These are phyloP conservation scores for Narthecium ossifragum DNA, from an alignment of 106 monocot genomes.

Conservation along the genomic window DNA sequence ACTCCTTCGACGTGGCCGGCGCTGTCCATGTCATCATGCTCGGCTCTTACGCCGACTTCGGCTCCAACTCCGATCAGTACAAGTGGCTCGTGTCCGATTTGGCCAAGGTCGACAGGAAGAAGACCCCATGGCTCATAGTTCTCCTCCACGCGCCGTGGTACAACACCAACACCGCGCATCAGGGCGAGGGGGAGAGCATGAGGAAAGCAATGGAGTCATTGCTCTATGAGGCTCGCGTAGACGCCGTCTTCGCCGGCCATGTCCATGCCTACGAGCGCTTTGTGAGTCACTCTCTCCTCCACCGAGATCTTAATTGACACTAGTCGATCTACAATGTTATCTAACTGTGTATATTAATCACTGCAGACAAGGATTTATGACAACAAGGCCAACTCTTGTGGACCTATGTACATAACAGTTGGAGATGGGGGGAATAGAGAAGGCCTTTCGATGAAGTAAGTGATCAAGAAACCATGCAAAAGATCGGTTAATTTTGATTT, in stretches of 20 bases:
- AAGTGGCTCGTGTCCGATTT: constrained; percentile 62
- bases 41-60: constrained; percentile 64
- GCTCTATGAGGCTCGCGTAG: constrained; percentile 50
- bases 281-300: constrained; percentile 32
- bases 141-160: constrained; percentile 91
- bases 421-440: constrained; percentile 85
- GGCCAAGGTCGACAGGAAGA: constrained; percentile 35
- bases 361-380: constrained; percentile 57
- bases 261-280: constrained; percentile 90
- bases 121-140: constrained; percentile 65
- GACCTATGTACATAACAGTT: constrained; percentile 67
- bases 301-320: too few species aligned
- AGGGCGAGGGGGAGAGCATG: constrained; percentile 83
- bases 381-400: constrained; percentile 45
- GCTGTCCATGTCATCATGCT: constrained; percentile 76
- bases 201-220: constrained; percentile 55
- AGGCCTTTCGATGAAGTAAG: constrained; percentile 69
- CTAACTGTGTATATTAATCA: not conserved
- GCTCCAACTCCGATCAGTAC: constrained; percentile 39
- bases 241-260: constrained; percentile 68
- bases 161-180: constrained; percentile 72
- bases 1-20: constrained; percentile 74
- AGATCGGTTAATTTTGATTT: too few species aligned
- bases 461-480: not conserved
- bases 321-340: not conserved